phyloP scores from a whole-genome alignment of 148 eudicot species.

The Vaccinium darrowii region DNA sequence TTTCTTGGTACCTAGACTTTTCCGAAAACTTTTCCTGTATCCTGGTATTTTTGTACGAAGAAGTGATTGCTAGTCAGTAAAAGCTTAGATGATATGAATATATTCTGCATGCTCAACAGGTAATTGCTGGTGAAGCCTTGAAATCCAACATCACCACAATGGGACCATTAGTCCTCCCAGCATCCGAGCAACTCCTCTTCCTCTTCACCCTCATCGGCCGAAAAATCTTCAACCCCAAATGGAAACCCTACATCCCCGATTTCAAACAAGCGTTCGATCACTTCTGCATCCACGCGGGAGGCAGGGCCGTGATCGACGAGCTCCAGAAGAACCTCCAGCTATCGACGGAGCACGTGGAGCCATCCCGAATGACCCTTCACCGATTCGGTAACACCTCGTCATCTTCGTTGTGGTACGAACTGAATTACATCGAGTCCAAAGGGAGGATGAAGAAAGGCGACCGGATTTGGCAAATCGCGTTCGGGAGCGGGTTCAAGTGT shows the following conservation, averaged over 20 bases:
- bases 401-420: slow-evolving; percentile 71
- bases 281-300: slow-evolving; percentile 83
- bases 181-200: slow-evolving; percentile 65
- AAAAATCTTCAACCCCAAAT: slow-evolving; percentile 59
- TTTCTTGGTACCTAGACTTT: no score
- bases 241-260: slow-evolving; percentile 76
- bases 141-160: slow-evolving; percentile 71
- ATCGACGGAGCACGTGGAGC: slow-evolving; percentile 61
- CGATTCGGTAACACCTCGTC: slow-evolving; percentile 79
- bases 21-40: no score
- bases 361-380: slow-evolving; percentile 75
- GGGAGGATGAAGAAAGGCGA: slow-evolving; percentile 79
- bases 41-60: no score
- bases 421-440: slow-evolving; percentile 60
- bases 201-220: slow-evolving; percentile 61
- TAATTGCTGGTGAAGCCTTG: slow-evolving; percentile 66
- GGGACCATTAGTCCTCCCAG: slow-evolving; percentile 69
- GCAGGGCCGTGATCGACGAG: slow-evolving; percentile 76
- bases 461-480: slow-evolving; percentile 72
- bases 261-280: slow-evolving; percentile 76
- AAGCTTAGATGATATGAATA: not conserved
- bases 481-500: slow-evolving; percentile 82
- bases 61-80: no score
- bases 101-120: not conserved
- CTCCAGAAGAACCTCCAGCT: slow-evolving; percentile 68